These are phyloP conservation scores for Epichloe gansuensis DNA, from an alignment of 2,329 filamentous ascomycete species.

Conservation along the genomic window DNA sequence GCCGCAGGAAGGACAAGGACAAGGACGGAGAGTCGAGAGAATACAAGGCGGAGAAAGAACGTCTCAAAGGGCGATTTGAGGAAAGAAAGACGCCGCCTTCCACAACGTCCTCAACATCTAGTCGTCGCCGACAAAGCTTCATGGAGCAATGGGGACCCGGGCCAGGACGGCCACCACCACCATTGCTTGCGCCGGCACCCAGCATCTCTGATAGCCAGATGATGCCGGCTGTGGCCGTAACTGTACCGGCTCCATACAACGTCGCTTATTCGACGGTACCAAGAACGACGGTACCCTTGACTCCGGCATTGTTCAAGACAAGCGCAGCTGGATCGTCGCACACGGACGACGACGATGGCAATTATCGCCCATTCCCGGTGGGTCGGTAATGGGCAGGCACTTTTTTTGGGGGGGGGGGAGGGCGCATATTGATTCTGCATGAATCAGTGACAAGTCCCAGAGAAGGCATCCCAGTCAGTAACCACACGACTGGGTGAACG, in stretches of 20 bases:
- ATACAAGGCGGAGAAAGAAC: conserved; percentile 21
- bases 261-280: background rate
- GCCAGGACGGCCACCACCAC: conserved; percentile 10
- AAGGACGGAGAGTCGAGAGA: conserved; percentile 5
- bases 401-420: too few species aligned
- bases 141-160: conserved; percentile 12
- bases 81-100: conserved; percentile 14
- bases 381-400: conserved; percentile 11
- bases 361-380: conserved; percentile 24
- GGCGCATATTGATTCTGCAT: too few species aligned
- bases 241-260: background rate
- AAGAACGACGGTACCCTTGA: conserved; percentile 15
- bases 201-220: background rate
- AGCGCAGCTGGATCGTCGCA: conserved; percentile 10
- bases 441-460: too few species aligned
- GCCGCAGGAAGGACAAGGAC: conserved; percentile 11
- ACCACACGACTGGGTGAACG: too few species aligned
- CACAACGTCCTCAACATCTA: conserved; percentile 6
- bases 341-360: conserved; percentile 19
- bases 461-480: too few species aligned
- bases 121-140: conserved; percentile 20
- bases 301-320: conserved; percentile 16
- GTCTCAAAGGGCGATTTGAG: conserved; percentile 25
- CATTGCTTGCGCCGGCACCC: conserved; percentile 10
- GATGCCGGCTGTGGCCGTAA: background rate